Conservation (phyloP, 2,329 filamentous ascomycete species). For the Talaromyces albobiverticillius region DNA sequence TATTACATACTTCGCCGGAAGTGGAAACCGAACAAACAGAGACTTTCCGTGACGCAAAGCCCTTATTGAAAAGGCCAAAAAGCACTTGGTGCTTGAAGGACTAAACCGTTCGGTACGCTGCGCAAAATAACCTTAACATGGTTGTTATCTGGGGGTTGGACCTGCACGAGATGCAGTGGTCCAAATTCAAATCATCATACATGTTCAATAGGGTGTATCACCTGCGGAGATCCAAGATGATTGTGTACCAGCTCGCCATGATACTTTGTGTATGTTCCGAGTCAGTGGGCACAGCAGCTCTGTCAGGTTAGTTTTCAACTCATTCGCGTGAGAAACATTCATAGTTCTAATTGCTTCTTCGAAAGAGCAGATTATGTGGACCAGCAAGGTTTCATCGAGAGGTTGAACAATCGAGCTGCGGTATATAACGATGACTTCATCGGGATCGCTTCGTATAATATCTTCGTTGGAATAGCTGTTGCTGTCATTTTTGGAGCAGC, state of each 20-base stretch:
- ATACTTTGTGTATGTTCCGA: conserved; percentile 57
- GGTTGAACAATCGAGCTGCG: conserved; percentile 36
- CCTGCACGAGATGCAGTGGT: conserved; percentile 56
- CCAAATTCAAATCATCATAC: conserved; percentile 56
- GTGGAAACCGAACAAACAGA: no score
- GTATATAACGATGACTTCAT: conserved; percentile 57
- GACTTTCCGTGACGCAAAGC: no score
- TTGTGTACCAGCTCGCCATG: conserved; percentile 60
- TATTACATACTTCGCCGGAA: no score
- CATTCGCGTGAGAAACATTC: background rate
- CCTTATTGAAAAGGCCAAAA: no score
- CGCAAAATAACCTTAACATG: conserved; percentile 27
- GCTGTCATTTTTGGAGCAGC: conserved; percentile 58
- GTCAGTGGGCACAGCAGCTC: conserved; percentile 54
- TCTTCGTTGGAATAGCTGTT: conserved; percentile 57
- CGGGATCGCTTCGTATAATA: conserved; percentile 56
- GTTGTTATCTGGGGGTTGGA: conserved; percentile 58
- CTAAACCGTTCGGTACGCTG: no score
- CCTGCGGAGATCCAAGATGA: conserved; percentile 56
- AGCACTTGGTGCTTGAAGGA: no score
- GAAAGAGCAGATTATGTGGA: conserved; percentile 50
- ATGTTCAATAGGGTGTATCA: conserved; percentile 59
- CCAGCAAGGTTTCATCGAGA: conserved; percentile 49
- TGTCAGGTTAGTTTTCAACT: conserved; percentile 44
- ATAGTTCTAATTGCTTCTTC: background rate